Evolutionary conservation across 1,284 basidiomycete genomes (phyloP), one percentile per base, ranked within the genome.

Genomic region (Sphagnurus paluster): DNA sequence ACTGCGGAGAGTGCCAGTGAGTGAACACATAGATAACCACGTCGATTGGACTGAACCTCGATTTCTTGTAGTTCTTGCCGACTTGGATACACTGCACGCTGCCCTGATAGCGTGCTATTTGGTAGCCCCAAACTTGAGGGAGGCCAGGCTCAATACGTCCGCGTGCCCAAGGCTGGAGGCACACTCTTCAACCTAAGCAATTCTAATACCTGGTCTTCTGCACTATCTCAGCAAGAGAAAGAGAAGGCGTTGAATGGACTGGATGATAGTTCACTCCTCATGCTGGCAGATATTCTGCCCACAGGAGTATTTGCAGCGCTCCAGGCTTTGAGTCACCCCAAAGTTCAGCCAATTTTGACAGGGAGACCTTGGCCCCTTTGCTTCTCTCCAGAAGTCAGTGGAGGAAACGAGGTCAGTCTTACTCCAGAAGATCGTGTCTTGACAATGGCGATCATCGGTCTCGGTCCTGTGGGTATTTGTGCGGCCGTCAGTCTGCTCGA

Each of bases 121-220:
- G 93, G 93, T 28, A 82, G 81, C 25, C 80, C 85, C 0, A 60
- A 66, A 8, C 76, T 92, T 1, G 82, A 86, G 6, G 93, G 93
- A 9, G 90, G 83, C 1, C 93, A 96, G 70, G 92, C 92, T 0
- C 91, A 94, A 65, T 96, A 87, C 62, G 77, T 92, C 3, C 80
- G 86, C 21, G 82, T 93, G 9, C 90, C 90, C 5, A 79, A 79
- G 46, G 90, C 86, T 0, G 90, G 90, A 20, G 87, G 87, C 14
- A 90, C 87, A 0, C 74, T 92, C 5, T 90, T 86, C 70, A 83
- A 77, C 49, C 72, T 90, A 29, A 75, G 72, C 46, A 70, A 77
- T 25, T 66, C 75, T 3, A 61, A 64, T 38, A 72, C 64, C 21
- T 71, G 62, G 60, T 68, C 57, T 20, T 68, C 57, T 49, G 59